A percentile compares a stretch with the other conserved stretches of the same genome.
Evolutionary conservation across 176 grass and related monocot species (phyloP).

Genomic region (Oryza glumipatula): DNA sequence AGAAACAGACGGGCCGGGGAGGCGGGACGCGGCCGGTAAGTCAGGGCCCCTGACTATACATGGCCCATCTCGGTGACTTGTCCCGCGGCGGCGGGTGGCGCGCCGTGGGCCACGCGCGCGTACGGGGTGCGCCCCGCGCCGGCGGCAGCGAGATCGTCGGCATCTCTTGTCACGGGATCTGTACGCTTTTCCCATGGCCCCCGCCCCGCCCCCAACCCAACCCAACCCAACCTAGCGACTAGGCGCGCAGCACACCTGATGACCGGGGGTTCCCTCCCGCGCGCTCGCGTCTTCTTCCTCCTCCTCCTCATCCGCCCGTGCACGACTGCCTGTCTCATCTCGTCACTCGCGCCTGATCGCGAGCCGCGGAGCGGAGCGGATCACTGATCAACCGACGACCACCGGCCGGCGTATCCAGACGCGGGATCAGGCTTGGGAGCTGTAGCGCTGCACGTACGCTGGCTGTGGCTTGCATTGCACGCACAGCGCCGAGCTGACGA

Average conservation of each 20-base stretch:
- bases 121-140: constrained; percentile 35
- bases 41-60: too few species aligned
- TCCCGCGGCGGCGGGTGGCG: constrained; percentile 5
- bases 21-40: background rate
- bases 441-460: background rate
- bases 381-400: too few species aligned
- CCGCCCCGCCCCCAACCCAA: background rate
- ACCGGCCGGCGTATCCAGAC: background rate
- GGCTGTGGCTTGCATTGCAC: too few species aligned
- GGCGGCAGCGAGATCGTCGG: constrained; percentile 40
- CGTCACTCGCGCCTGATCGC: background rate
- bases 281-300: too few species aligned
- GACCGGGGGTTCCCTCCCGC: background rate
- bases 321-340: background rate
- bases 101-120: constrained; percentile 25
- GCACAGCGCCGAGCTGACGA: background rate
- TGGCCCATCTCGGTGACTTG: constrained; percentile 25
- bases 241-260: background rate
- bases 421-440: background rate
- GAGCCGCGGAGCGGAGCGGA: too few species aligned
- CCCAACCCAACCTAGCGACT: background rate
- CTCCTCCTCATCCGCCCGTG: background rate
- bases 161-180: constrained; percentile 24
- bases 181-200: background rate
- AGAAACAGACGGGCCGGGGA: background rate